phyloP scores from a whole-genome alignment of 805 yeast species.

The Ogataea paraovalis region DNA sequence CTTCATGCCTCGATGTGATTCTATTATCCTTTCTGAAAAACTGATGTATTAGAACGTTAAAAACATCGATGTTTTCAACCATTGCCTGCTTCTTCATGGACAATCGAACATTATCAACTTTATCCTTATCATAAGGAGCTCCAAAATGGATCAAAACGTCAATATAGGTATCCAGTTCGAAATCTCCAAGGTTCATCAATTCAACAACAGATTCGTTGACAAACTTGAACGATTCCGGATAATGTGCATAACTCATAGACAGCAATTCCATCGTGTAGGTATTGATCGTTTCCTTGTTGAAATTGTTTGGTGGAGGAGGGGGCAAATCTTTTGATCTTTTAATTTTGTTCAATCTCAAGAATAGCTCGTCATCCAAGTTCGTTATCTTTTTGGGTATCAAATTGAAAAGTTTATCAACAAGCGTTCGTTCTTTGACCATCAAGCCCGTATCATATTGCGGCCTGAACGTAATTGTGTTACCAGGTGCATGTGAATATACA shows the following conservation, averaged over 20 bases:
- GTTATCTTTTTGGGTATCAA: conserved; percentile 2
- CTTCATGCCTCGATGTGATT: not conserved
- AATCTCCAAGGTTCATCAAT: conserved; percentile 4
- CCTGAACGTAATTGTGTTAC: not conserved
- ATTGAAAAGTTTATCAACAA: not conserved
- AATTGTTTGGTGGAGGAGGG: conserved; percentile 7
- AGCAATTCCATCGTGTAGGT: conserved; percentile 7
- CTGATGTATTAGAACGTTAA: conserved; percentile 10
- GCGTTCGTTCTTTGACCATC: not conserved
- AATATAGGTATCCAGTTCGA: conserved; percentile 7
- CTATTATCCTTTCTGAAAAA: conserved; percentile 3
- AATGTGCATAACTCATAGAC: conserved; percentile 6
- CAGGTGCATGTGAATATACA: not conserved
- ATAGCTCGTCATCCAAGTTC: not conserved
- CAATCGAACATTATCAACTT: not conserved
- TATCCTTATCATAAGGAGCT: conserved; percentile 7
- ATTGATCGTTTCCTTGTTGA: conserved; percentile 3
- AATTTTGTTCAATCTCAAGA: not conserved
- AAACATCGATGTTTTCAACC: conserved; percentile 6
- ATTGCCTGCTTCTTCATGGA: not conserved
- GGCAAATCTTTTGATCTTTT: not conserved
- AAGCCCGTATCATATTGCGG: not conserved
- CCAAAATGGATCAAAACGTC: conserved; percentile 8
- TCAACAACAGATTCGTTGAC: conserved; percentile 11
- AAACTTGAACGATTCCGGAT: conserved; percentile 2